These are phyloP conservation scores for Geotrichum bryndzae DNA, from an alignment of 1,139 yeast species.

Conservation along the genomic window DNA sequence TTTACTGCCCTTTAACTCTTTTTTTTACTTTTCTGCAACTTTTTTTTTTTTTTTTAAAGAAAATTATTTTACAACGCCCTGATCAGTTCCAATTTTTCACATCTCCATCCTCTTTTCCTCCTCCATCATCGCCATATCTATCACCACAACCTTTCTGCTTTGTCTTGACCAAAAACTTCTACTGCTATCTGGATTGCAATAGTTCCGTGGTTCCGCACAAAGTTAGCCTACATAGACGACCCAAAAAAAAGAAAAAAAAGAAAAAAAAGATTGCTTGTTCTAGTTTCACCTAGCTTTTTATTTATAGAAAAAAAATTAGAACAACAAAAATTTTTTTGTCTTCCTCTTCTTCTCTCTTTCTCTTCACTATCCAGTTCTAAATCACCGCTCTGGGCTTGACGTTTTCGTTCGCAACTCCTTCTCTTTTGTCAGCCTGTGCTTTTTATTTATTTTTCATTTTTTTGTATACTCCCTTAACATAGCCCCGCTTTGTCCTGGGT, in stretches of 20 bases:
- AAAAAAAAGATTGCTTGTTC: not conserved
- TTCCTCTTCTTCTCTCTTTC: not conserved
- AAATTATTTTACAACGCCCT: not conserved
- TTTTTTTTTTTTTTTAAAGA: too few species aligned
- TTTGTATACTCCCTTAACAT: too few species aligned
- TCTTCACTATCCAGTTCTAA: not conserved
- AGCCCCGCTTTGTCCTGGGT: not conserved
- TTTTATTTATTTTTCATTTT: too few species aligned
- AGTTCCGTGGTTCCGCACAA: not conserved
- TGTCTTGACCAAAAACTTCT: too few species aligned
- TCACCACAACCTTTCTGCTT: not conserved
- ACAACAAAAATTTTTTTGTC: not conserved
- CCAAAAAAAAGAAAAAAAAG: too few species aligned
- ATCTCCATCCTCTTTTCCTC: not conserved
- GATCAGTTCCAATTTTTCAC: not conserved
- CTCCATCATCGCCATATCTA: not conserved
- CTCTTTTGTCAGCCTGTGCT: too few species aligned
- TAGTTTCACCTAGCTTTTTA: not conserved
- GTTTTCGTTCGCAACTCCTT: not conserved
- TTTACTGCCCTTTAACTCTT: too few species aligned
- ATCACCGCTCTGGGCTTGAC: not conserved
- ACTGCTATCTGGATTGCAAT: not conserved
- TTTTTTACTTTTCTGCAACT: too few species aligned
- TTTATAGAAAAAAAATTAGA: not conserved
- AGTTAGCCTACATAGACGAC: not conserved